Conservation (phyloP, 805 yeast genomes). For the Metschnikowia lunata region DNA sequence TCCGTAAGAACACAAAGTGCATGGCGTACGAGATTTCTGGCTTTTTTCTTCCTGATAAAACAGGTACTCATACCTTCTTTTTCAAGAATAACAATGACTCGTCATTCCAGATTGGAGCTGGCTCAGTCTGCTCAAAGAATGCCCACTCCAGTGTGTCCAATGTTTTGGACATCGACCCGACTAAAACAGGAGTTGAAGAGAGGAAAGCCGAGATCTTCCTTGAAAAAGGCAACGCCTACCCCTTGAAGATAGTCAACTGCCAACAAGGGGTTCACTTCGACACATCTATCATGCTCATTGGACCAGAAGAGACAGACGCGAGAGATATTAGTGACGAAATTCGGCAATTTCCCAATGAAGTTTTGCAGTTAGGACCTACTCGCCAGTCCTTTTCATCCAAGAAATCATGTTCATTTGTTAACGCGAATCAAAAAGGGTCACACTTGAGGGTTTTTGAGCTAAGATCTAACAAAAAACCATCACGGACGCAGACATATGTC, state of each 20-base stretch:
- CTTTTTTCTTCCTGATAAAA: not conserved
- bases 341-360: not conserved
- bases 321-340: not conserved
- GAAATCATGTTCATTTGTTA: not conserved
- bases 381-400: not conserved
- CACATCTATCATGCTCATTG: not conserved
- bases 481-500: not conserved
- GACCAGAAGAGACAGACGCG: not conserved
- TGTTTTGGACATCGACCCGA: not conserved
- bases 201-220: not conserved
- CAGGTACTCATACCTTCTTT: not conserved
- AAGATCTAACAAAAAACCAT: not conserved
- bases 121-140: not conserved
- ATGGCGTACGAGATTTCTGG: not conserved
- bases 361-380: not conserved
- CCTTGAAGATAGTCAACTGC: not conserved
- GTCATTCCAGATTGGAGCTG: slow-evolving; percentile 1
- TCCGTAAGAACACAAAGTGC: not conserved
- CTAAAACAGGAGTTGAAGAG: not conserved
- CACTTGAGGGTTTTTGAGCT: not conserved
- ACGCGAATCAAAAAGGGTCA: not conserved
- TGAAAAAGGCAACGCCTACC: not conserved
- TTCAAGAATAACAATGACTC: not conserved
- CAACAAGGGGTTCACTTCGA: not conserved
- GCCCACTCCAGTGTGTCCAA: not conserved